Conservation (phyloP, 805 yeast genomes). For the Saccharomycopsis microspora region DNA sequence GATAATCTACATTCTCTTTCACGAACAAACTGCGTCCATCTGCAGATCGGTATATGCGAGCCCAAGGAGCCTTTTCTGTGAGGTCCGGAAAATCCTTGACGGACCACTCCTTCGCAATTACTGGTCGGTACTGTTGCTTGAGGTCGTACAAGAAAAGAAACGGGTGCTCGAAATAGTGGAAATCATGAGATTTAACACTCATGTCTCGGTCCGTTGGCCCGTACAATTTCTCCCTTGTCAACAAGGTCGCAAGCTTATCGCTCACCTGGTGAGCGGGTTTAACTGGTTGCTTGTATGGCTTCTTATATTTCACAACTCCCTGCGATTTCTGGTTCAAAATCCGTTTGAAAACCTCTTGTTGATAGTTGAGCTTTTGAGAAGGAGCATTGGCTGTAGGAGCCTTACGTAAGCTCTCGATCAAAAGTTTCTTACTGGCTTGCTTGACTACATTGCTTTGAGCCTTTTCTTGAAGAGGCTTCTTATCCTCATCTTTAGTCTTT, state of each 20-base stretch:
- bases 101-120: constrained; percentile 76
- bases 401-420: constrained; percentile 9
- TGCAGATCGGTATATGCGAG: constrained; percentile 47
- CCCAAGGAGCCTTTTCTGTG: constrained; percentile 29
- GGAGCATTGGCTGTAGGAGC: neutral
- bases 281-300: neutral
- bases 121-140: constrained; percentile 67
- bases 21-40: constrained; percentile 79
- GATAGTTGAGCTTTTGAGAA: constrained; percentile 3
- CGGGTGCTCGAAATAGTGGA: constrained; percentile 65
- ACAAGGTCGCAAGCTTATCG: constrained; percentile 44
- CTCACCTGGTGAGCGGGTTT: constrained; percentile 2
- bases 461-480: neutral
- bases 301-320: neutral
- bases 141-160: constrained; percentile 75
- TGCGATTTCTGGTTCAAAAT: constrained; percentile 2
- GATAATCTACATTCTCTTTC: constrained; percentile 36
- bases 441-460: neutral
- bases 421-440: neutral
- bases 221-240: constrained; percentile 73
- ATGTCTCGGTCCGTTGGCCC: constrained; percentile 90
- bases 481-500: neutral
- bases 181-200: constrained; percentile 71
- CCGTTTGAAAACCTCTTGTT: constrained; percentile 8
- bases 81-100: constrained; percentile 17